phyloP scores from a whole-genome alignment of 352 stramenopile genomes.

The Phytopythium oedochilum region DNA sequence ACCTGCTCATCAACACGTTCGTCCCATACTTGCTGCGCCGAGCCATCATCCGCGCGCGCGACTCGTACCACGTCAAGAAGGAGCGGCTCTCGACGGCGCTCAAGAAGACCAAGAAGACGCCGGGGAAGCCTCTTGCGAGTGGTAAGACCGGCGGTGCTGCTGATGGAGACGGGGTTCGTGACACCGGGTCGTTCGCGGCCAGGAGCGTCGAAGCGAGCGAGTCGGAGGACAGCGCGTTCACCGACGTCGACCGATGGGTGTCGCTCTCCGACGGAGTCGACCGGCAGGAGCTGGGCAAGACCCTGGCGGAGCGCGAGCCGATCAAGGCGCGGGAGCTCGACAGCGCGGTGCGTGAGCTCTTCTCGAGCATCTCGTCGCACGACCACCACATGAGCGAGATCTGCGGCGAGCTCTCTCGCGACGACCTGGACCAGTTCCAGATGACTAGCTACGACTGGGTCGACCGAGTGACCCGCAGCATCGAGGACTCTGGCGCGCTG shows the following conservation, averaged over 20 bases:
- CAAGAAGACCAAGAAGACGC: slow-evolving; percentile 6
- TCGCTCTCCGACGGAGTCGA: slow-evolving; percentile 22
- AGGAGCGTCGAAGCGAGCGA: slow-evolving; percentile 5
- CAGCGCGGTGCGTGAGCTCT: slow-evolving; percentile 25
- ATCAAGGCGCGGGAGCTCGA: slow-evolving; percentile 34
- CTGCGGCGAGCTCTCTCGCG: slow-evolving; percentile 23
- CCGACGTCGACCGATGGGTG: slow-evolving; percentile 22
- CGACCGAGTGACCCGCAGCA: slow-evolving; percentile 36
- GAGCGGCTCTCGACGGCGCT: slow-evolving; percentile 29
- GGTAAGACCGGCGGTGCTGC: not conserved
- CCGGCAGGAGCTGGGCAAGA: slow-evolving; percentile 21
- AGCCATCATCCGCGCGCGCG: slow-evolving; percentile 35
- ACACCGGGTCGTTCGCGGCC: not conserved
- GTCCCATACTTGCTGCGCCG: slow-evolving; percentile 46
- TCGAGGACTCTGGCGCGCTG: slow-evolving; percentile 27
- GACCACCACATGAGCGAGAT: slow-evolving; percentile 51
- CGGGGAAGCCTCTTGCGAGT: not conserved
- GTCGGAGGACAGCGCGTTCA: slow-evolving; percentile 13
- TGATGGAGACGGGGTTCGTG: not conserved
- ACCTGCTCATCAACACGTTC: slow-evolving; percentile 65
- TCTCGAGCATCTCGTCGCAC: slow-evolving; percentile 35
- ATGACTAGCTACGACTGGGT: slow-evolving; percentile 56
- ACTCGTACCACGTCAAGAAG: slow-evolving; percentile 54
- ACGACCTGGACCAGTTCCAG: slow-evolving; percentile 45
- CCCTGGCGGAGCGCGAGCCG: slow-evolving; percentile 35